Conservation (phyloP, 202 grass and related monocot genomes). For the Zizania palustris region DNA sequence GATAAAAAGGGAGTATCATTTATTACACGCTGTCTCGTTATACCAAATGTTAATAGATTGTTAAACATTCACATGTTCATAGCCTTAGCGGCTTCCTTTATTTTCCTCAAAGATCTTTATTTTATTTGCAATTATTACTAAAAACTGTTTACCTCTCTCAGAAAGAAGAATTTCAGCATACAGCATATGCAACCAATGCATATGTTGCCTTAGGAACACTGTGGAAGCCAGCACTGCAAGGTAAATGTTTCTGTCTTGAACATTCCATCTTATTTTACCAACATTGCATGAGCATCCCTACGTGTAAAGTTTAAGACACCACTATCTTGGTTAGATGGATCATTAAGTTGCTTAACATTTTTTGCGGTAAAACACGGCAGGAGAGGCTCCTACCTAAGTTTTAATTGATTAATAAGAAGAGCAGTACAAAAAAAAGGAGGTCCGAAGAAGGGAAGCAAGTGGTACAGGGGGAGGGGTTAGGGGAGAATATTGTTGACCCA, state of each 20-base stretch:
- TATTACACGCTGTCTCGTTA: background rate
- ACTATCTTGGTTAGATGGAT: constrained; percentile 15
- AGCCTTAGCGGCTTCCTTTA: background rate
- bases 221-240: constrained; percentile 66
- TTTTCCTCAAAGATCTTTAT: constrained; percentile 1
- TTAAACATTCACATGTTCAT: constrained; percentile 19
- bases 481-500: no score
- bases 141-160: constrained; percentile 36
- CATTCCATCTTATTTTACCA: constrained; percentile 27
- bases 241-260: constrained; percentile 43
- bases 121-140: constrained; percentile 31
- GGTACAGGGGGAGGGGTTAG: no score
- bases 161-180: constrained; percentile 99
- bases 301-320: background rate
- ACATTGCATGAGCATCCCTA: constrained; percentile 8
- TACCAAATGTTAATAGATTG: background rate
- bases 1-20: background rate
- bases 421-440: no score
- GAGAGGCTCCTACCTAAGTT: no score
- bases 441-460: no score
- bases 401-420: no score
- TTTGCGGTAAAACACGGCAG: no score
- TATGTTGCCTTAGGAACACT: constrained; percentile 78
- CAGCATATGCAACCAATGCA: constrained; percentile 93
- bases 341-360: background rate